These are phyloP conservation scores for Phaeotremella skinneri DNA, from an alignment of 768 basidiomycete genomes.

Conservation along the genomic window DNA sequence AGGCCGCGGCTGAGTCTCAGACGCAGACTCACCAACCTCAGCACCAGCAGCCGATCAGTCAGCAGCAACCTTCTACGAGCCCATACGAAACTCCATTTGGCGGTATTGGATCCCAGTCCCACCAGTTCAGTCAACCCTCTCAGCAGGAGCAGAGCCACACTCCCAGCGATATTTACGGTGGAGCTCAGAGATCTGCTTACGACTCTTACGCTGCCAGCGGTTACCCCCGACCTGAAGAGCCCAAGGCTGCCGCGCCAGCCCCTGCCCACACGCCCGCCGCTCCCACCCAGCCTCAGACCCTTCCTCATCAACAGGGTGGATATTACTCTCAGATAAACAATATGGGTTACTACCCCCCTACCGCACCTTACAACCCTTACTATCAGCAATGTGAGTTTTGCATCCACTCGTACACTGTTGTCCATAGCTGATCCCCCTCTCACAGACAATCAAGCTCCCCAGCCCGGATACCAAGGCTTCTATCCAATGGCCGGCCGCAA, in stretches of 20 bases:
- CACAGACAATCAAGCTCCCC: slow-evolving; percentile 46
- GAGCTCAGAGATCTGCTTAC: slow-evolving; percentile 36
- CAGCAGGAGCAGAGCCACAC: slow-evolving; percentile 35
- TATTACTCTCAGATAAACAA: slow-evolving; percentile 47
- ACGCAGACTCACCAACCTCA: slow-evolving; percentile 28
- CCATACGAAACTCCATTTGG: slow-evolving; percentile 39
- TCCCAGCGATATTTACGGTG: slow-evolving; percentile 41
- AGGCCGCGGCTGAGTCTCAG: slow-evolving; percentile 21
- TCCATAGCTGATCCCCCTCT: slow-evolving; percentile 1
- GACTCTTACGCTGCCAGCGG: slow-evolving; percentile 50
- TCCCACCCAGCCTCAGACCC: slow-evolving; percentile 26
- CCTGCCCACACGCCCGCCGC: slow-evolving; percentile 29
- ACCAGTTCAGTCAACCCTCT: slow-evolving; percentile 34
- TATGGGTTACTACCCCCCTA: slow-evolving; percentile 50
- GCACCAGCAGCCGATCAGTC: slow-evolving; percentile 18
- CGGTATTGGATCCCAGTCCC: slow-evolving; percentile 39
- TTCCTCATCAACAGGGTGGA: slow-evolving; percentile 44
- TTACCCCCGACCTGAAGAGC: slow-evolving; percentile 48
- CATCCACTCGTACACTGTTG: neutral
- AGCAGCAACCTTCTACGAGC: slow-evolving; percentile 16
- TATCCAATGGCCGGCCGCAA: slow-evolving; percentile 47
- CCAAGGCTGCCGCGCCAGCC: slow-evolving; percentile 40
- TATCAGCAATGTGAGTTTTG: slow-evolving; percentile 45
- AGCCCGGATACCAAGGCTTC: slow-evolving; percentile 48
- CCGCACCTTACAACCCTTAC: slow-evolving; percentile 52